These are phyloP conservation scores for Auricularia auricula-judae DNA, from an alignment of 768 basidiomycete species.

Conservation along the genomic window DNA sequence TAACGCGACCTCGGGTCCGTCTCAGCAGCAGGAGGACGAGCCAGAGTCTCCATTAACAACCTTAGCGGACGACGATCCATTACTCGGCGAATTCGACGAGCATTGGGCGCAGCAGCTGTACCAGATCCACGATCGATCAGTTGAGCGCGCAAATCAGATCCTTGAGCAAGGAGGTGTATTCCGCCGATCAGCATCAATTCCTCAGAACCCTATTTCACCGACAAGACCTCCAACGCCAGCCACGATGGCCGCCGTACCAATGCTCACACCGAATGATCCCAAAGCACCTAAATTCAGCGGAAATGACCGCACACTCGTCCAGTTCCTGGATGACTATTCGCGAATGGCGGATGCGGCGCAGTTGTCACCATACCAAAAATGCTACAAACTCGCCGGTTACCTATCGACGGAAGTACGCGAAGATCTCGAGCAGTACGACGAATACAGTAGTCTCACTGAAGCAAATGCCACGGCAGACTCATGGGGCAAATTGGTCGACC, in stretches of 20 bases:
- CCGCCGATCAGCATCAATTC: too few species aligned
- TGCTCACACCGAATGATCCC: background rate
- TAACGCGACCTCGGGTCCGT: too few species aligned
- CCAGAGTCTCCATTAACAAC: too few species aligned
- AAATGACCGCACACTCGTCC: background rate
- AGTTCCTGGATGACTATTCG: background rate
- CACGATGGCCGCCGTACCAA: background rate
- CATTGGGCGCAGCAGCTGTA: too few species aligned
- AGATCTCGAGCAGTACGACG: background rate
- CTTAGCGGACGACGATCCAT: too few species aligned
- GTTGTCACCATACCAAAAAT: background rate
- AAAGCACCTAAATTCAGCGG: background rate
- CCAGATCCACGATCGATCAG: too few species aligned
- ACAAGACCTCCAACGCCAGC: too few species aligned
- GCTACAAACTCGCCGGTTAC: background rate
- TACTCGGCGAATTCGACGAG: too few species aligned
- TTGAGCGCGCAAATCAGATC: too few species aligned
- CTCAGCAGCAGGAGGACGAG: too few species aligned
- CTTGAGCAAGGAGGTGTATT: too few species aligned
- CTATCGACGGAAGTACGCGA: background rate
- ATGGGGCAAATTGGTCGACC: background rate
- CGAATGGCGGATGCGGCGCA: background rate
- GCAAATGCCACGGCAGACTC: background rate
- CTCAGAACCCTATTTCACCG: too few species aligned
- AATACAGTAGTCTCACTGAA: background rate